phyloP scores from a whole-genome alignment of 2,329 filamentous ascomycete genomes.

The Ophiosphaerella korrae region DNA sequence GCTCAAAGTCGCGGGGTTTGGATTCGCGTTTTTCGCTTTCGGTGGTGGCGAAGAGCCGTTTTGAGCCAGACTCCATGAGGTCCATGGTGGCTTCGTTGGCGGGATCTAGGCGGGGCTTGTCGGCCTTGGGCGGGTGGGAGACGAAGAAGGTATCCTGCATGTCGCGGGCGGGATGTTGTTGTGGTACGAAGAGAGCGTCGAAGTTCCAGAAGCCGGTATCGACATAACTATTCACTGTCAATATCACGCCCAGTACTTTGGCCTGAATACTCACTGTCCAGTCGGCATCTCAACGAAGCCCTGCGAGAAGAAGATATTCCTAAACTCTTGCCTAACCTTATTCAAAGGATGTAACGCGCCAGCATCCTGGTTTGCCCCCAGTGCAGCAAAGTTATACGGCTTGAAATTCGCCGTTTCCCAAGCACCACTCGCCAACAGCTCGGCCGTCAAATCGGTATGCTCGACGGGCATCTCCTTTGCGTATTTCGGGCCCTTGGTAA shows the following conservation, averaged over 20 bases:
- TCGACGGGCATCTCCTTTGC: slow-evolving; percentile 87
- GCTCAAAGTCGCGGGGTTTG: slow-evolving; percentile 69
- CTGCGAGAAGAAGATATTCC: slow-evolving; percentile 99
- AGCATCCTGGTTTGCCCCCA: slow-evolving; percentile 65
- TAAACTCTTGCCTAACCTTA: slow-evolving; percentile 94
- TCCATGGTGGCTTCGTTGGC: slow-evolving; percentile 53
- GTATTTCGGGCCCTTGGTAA: slow-evolving; percentile 85
- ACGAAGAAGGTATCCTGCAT: slow-evolving; percentile 99
- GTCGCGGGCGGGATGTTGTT: slow-evolving; percentile 96
- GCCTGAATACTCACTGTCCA: slow-evolving; percentile 59
- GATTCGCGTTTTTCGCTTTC: slow-evolving; percentile 58
- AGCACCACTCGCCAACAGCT: slow-evolving; percentile 84
- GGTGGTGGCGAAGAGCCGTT: slow-evolving; percentile 61
- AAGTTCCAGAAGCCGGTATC: slow-evolving; percentile 99
- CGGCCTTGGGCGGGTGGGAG: slow-evolving; percentile 80
- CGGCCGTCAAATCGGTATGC: slow-evolving; percentile 91
- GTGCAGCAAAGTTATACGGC: slow-evolving; percentile 77
- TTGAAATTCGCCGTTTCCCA: slow-evolving; percentile 95
- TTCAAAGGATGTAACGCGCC: slow-evolving; percentile 67
- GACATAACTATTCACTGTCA: slow-evolving; percentile 65
- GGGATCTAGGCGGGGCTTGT: slow-evolving; percentile 65
- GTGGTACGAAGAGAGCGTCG: slow-evolving; percentile 92
- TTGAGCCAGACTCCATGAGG: slow-evolving; percentile 55
- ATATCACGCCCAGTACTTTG: background rate
- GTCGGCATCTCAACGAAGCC: slow-evolving; percentile 99